Evolutionary conservation across 2,329 filamentous ascomycete species (phyloP).

Genomic region (Trichoderma hamatum): DNA sequence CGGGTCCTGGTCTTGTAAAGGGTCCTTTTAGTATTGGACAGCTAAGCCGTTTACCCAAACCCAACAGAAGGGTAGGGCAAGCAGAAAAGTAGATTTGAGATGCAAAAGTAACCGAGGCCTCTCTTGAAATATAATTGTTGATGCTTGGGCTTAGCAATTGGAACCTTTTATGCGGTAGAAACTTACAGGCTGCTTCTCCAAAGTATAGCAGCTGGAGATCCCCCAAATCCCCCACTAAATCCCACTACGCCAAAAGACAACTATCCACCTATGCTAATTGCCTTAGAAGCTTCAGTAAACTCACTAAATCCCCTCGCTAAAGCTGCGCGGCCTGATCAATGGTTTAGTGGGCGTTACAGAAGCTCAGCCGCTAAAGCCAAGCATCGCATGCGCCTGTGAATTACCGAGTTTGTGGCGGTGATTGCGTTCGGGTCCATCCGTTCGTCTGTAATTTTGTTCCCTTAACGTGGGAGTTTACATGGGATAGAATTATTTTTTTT

Average conservation of each 20-base stretch:
- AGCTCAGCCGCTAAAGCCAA: conserved; percentile 2
- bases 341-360: background rate
- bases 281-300: background rate
- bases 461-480: background rate
- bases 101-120: background rate
- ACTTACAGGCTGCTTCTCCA: background rate
- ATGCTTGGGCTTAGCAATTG: background rate
- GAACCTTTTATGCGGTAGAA: too few relatives aligned
- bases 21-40: background rate
- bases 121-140: background rate
- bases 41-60: background rate
- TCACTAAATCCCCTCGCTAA: conserved; percentile 5
- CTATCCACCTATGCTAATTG: background rate
- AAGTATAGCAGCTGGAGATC: background rate
- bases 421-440: background rate
- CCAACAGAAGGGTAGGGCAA: background rate
- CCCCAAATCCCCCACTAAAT: background rate
- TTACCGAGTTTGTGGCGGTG: background rate
- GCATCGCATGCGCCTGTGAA: background rate
- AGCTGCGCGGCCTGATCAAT: background rate
- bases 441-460: background rate
- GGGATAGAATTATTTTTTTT: background rate
- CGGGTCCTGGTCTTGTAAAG: background rate
- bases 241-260: background rate
- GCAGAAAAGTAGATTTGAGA: background rate